Evolutionary conservation across 139 green algal species (phyloP), one percentile per base, ranked within the genome.

Genomic region (Ettlia oleoabundans): DNA sequence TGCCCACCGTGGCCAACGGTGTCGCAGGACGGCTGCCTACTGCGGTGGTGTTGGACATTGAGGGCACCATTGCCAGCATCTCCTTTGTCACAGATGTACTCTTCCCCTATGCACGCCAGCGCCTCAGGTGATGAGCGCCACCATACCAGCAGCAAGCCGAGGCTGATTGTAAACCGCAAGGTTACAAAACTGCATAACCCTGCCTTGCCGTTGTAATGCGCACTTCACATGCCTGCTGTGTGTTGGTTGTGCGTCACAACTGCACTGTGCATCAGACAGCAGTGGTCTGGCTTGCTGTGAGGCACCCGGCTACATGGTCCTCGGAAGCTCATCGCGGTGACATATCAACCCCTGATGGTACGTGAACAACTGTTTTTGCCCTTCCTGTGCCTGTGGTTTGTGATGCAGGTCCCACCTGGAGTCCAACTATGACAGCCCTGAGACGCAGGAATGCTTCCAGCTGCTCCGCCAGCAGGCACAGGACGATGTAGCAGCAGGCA

Each of bases 21-120:
- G 33, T 40, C 10, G 9, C 32, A 3, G 2, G 35, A 7, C 35
- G 52, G 2, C 80, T 84, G 78, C 92, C 94, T 0, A 73, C 70
- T 5, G 88, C 84, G 24, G 64, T 99, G 8, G 92, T 99, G 53
- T 86, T 99, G 83, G 96, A 99, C 89, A 99, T 99, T 64, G 96
- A 99, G 84, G 96, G 96, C 85, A 99, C 96, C 4, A 92, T 98
- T 3, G 93, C 94, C 21, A 93, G 96, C 61, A 95, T 99, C 82
- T 91, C 88, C 40, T 99, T 94, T 71, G 95, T 98, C 32, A 86
- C 91, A 1, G 90, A 99, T 26, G 82, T 82, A 0, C 94, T 98
- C 76, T 98, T 98, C 68, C 93, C 93, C 0, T 98, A 98, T 78
- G 94, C 95, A 2, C 78, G 80, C 21, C 64, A 76, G 63, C 77